phyloP scores from a whole-genome alignment of 2,329 filamentous ascomycete genomes.

The Plenodomus tracheiphilus region DNA sequence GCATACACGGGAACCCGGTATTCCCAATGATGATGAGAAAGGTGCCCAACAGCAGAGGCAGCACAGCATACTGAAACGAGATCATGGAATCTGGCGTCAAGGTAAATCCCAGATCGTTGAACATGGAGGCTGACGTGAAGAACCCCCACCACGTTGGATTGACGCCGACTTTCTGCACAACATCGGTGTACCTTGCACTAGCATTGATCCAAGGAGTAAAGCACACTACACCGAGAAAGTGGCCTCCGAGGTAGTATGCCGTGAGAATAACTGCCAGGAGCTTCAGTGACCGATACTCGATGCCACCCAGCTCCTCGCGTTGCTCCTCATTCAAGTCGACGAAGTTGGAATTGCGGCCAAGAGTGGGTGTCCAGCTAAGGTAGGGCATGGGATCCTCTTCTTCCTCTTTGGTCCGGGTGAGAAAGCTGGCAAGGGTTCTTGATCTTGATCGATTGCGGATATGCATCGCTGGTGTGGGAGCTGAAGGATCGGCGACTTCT shows the following conservation, averaged over 20 bases:
- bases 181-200: slow-evolving; percentile 58
- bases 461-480: slow-evolving; percentile 20
- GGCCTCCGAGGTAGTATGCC: slow-evolving; percentile 81
- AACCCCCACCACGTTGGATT: slow-evolving; percentile 86
- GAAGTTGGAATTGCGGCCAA: slow-evolving; percentile 92
- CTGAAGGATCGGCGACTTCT: slow-evolving; percentile 10
- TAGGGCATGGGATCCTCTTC: slow-evolving; percentile 72
- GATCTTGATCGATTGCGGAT: slow-evolving; percentile 42
- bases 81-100: slow-evolving; percentile 93
- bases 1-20: slow-evolving; percentile 92
- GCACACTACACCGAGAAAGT: slow-evolving; percentile 72
- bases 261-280: slow-evolving; percentile 78
- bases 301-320: slow-evolving; percentile 90
- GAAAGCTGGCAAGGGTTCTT: slow-evolving; percentile 63
- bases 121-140: slow-evolving; percentile 83
- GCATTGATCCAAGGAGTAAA: slow-evolving; percentile 80
- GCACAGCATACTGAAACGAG: slow-evolving; percentile 77
- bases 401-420: slow-evolving; percentile 56
- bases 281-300: slow-evolving; percentile 92
- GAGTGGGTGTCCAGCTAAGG: slow-evolving; percentile 89
- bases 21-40: slow-evolving; percentile 95
- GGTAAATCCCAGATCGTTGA: slow-evolving; percentile 94
- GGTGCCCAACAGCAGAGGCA: slow-evolving; percentile 74
- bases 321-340: slow-evolving; percentile 86
- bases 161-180: slow-evolving; percentile 66